Base-by-base conservation (phyloP, 768 basidiomycete species). In the Cystofilobasidium bisporidii region DNA sequence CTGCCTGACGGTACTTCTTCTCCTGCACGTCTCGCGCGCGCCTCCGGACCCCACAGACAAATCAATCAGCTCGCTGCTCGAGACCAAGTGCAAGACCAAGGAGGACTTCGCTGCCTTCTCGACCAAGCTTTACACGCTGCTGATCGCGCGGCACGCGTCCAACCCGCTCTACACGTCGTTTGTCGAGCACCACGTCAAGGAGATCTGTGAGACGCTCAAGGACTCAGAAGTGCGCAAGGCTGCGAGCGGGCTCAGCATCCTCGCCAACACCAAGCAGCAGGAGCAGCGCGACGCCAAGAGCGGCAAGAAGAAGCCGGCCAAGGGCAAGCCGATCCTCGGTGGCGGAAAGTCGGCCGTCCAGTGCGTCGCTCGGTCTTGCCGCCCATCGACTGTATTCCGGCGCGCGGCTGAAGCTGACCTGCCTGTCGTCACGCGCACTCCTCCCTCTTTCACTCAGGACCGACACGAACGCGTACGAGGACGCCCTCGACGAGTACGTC, bases 201-300 rank as follows among this genome's bases (percentile, higher is more conserved):
- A 86, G 61, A 78, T 96, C 20, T 86, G 87, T 0, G 78, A 80
- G 67, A 84, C 90, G 8, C 81, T 98, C 64, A 88, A 86, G 73
- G 91, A 97, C 70, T 85, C 91, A 61, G 94, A 99, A 72, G 86
- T 91, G 32, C 83, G 92, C 70, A 97, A 97, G 75, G 89, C 84
- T 0, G 89, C 91, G 0, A 87, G 85, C 60, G 85, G 81, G 4
- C 79, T 99, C 64, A 90, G 89, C 20, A 86, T 88, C 3, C 81
- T 98, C 9, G 88, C 91, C 60, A 97, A 94, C 74, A 91, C 93
- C 80, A 99, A 98, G 80, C 89, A 93, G 79, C 89, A 85, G 78
- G 90, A 90, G 75, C 85, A 87, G 72, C 83, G 87, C 71, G 90
- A 92, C 41, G 89, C 87, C 76, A 81, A 85, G 2, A 86, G 84